Conservation (phyloP, 495 filamentous ascomycete species). For the Aspergillus funiculosus region DNA sequence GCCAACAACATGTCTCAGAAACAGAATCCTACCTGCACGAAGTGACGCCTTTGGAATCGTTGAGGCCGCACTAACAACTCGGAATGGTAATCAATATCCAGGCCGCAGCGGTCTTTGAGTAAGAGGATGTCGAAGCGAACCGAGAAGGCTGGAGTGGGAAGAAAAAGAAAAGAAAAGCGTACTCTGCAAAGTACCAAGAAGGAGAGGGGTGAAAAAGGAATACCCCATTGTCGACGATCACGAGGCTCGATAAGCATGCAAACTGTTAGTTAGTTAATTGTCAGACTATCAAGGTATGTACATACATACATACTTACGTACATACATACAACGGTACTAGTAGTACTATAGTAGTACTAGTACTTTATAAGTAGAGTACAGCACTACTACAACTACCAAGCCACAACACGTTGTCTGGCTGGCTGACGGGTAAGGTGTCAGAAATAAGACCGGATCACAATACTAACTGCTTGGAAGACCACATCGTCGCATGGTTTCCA, state of each 20-base stretch:
- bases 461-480: constrained; percentile 21
- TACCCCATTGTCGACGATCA: constrained; percentile 3
- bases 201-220: neutral
- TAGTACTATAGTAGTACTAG: too few relatives aligned
- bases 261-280: constrained; percentile 5
- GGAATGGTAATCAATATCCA: neutral
- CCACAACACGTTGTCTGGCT: constrained; percentile 19
- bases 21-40: neutral
- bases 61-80: neutral
- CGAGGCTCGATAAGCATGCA: constrained; percentile 16
- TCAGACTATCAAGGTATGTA: constrained; percentile 3
- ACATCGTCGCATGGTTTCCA: constrained; percentile 13
- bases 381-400: constrained; percentile 19
- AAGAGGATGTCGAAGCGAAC: neutral
- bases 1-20: neutral
- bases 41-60: neutral
- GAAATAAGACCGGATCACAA: constrained; percentile 7
- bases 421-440: constrained; percentile 6
- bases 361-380: too few relatives aligned
- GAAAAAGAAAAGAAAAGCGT: constrained; percentile 1
- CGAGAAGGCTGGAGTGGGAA: neutral
- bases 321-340: too few relatives aligned
- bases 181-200: too few relatives aligned
- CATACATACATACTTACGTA: too few relatives aligned
- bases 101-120: neutral